Base-by-base conservation (phyloP, 176 grass and related monocot genomes). In the Ensete glaucum region DNA sequence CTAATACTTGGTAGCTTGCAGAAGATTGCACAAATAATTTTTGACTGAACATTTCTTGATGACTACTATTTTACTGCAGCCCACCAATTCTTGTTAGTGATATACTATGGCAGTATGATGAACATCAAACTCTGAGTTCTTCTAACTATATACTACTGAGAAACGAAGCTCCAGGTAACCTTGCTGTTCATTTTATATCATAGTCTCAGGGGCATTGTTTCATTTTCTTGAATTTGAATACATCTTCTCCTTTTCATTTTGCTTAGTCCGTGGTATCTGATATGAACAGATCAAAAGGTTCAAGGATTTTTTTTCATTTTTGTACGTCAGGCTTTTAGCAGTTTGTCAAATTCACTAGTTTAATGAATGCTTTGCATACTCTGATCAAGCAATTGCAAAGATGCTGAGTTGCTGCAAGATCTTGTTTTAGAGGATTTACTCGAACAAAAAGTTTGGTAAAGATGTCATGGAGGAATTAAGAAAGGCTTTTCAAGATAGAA, bases 21-120 rank as follows among this genome's bases (percentile, higher is more conserved):
- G 50, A 50, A 51, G 5, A n/a, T 50, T 11, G 17, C 9, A 26
- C 63, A 65, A 65, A 11, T 11, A 60, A 70, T 17, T 14, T n/a
- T 17, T 55, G 10, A 16, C 10, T 56, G 9, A 55, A 67, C 43
- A 53, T 64, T 80, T 85, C 49, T 87, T 79, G 51, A 27, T 82
- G 57, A 20, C 22, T 80, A 67, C 73, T 67, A 70, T 2, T 88
- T 69, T 59, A 10, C 64, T 86, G 80, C 95, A 98, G 95, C 72
- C 90, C 90, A 51, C 81, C 90, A 53, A 87, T 99, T 63, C 90
- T 99, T 53, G 80, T 99, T 20, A 87, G 95, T 57, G 95, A 99
- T 82, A 87, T 99, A 57, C 77, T 99, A 62, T 87, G 84, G 82
- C 66, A 89, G 52, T 83, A 89, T 84, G 86, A 78, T 11, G 73